These are phyloP conservation scores for Hyaloperonospora arabidopsidis DNA, from an alignment of 352 stramenopile genomes.

Conservation along the genomic window DNA sequence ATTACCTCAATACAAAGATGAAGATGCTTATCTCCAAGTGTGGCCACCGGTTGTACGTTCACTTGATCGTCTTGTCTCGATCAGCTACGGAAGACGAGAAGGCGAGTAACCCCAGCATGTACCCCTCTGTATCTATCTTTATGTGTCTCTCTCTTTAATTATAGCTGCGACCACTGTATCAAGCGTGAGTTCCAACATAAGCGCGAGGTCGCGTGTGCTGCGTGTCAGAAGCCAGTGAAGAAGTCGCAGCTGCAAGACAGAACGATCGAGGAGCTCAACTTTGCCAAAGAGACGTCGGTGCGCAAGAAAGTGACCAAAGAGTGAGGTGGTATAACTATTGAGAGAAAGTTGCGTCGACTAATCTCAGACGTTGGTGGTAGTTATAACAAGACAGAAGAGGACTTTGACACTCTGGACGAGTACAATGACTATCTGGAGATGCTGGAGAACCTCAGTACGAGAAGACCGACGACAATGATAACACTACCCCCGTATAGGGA, in stretches of 20 bases:
- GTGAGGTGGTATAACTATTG: conserved; percentile 26
- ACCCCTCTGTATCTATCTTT: background rate
- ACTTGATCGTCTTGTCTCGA: background rate
- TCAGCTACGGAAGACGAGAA: background rate
- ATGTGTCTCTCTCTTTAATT: background rate
- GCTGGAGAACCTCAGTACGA: conserved; percentile 78
- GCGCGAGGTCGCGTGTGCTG: conserved; percentile 75
- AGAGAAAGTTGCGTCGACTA: conserved; percentile 1
- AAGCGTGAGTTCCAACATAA: conserved; percentile 85
- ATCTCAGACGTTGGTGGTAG: conserved; percentile 20
- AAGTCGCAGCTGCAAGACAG: conserved; percentile 86
- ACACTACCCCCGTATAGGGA: background rate
- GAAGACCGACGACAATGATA: background rate
- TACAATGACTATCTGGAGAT: conserved; percentile 84
- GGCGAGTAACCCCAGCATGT: conserved; percentile 4
- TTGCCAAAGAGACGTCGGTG: conserved; percentile 77
- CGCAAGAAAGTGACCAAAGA: conserved; percentile 85
- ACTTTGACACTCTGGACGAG: conserved; percentile 81
- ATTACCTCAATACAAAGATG: conserved; percentile 88
- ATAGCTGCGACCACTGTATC: conserved; percentile 78
- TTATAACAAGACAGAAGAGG: conserved; percentile 85
- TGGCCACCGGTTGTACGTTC: conserved; percentile 76
- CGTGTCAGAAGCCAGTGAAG: conserved; percentile 79
- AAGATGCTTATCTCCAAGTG: conserved; percentile 90
- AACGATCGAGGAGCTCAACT: conserved; percentile 85